Conservation (phyloP, 1,139 yeast genomes). For the Hansenula sp. region DNA sequence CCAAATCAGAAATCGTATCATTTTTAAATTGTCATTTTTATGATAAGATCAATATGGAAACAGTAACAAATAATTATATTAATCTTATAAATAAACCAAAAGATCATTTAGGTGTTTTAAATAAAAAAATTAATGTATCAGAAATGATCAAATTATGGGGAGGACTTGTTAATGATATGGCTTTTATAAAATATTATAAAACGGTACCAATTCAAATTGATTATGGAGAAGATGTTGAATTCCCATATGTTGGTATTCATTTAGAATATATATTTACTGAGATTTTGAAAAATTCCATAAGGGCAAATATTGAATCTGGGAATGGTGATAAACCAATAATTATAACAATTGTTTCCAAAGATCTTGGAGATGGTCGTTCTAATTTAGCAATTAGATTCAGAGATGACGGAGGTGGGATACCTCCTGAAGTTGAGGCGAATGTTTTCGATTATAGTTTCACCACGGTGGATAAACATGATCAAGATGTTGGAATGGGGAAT, state of each 20-base stretch:
- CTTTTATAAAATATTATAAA: slow-evolving; percentile 77
- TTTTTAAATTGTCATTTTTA: slow-evolving; percentile 76
- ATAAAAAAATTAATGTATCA: slow-evolving; percentile 58
- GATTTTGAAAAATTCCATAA: slow-evolving; percentile 77
- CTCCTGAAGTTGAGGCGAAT: slow-evolving; percentile 56
- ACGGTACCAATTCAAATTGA: slow-evolving; percentile 59
- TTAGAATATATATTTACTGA: slow-evolving; percentile 85
- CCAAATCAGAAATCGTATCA: slow-evolving; percentile 45
- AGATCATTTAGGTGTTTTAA: slow-evolving; percentile 67
- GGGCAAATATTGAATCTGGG: slow-evolving; percentile 77
- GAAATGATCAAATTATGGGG: slow-evolving; percentile 59
- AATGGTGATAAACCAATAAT: slow-evolving; percentile 56
- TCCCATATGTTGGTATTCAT: slow-evolving; percentile 86
- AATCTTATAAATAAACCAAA: slow-evolving; percentile 44
- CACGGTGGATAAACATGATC: slow-evolving; percentile 42
- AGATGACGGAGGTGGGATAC: slow-evolving; percentile 88
- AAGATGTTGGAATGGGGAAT: slow-evolving; percentile 28
- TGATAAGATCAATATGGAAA: slow-evolving; percentile 81
- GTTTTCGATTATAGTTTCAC: slow-evolving; percentile 86
- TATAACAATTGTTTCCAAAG: slow-evolving; percentile 56
- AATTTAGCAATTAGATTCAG: slow-evolving; percentile 64
- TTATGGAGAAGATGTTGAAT: slow-evolving; percentile 39
- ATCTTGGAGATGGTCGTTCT: slow-evolving; percentile 20
- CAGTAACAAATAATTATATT: slow-evolving; percentile 82
- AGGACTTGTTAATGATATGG: slow-evolving; percentile 76